Base-by-base conservation (phyloP, 2,329 filamentous ascomycete genomes). In the Aphanocladium album region DNA sequence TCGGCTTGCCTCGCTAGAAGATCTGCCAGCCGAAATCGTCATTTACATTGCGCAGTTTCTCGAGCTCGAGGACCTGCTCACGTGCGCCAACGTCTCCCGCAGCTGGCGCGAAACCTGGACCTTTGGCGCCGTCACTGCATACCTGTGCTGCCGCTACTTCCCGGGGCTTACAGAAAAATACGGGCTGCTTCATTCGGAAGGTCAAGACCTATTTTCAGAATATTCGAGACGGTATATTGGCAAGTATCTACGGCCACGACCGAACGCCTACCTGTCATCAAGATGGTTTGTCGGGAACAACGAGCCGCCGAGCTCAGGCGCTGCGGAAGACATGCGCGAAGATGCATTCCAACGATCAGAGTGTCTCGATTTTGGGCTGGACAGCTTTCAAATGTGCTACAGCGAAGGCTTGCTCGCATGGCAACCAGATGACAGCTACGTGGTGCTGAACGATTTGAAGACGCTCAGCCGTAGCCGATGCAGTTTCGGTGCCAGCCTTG, bases 1-100 rank as follows among this genome's bases (percentile, higher is more conserved):
- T 43, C 51, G 50, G 5, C 60, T 72, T 2, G 58, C 70, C 2
- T 59, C 66, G n/a, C 59, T 73, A 1, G 61, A 64, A 2, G 64
- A 71, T 37, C 64, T 73, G 0, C 71, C 72, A 1, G 50, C 54
- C 5, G 72, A 74, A 52, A 51, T 74, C 11, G 39, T 73, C 14
- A 67, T 64, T 14, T 16, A 59, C 6, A 61, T 73, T 23, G 60
- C 66, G 14, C 57, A 58, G 0, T 57, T 67, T 16, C 64, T 74
- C 16, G 50, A 59, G 0, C 46, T 72, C 6, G 54, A 67, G 6
- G 71, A 73, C 27, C 62, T 69, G 25, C 47, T 68, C 56, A 60
- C 46, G 39, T 73, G 71, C 53, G 63, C 35, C 16, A 25, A 61
- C 5, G 71, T 71, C 1, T 72, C 63, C 11, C 67, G 46, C 14